Evolutionary conservation across 441 rosid genomes (phyloP), one percentile per base, ranked within the genome.

Genomic region (Codiaeum variegatum): DNA sequence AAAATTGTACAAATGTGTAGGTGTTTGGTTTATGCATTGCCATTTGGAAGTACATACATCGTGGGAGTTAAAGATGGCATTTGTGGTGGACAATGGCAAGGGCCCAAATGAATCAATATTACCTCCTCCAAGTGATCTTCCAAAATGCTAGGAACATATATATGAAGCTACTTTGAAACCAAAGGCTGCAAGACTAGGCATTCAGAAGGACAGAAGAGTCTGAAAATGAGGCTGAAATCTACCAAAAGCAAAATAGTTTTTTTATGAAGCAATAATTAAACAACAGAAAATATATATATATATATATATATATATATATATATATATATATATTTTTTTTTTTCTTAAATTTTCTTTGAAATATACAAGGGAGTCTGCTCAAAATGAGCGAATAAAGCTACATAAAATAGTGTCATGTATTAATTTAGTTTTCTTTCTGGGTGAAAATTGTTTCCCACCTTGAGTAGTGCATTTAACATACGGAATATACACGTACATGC

Each of bases 41-140:
- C 93, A 88, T 79, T 69, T 89, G 88, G 98, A 94, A 82, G 89
- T 89, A 65, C 97, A 90, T 77, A 89, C 98, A 42, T 82, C 95
- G 66, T 94, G 95, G 98, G 98, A 97, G 47, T 79, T 93, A 23
- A 89, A 89, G 80, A 94, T 91, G 98, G 96, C 90, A 63, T 94
- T 94, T 78, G 61, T 94, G 72, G 98, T 94, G 74, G 97, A 90
- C 38, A 90, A 89, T 75, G 97, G 97, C 23, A 79, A 85, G 73
- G 95, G 93, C 59, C 94, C 92, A 9, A 85, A 86, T 54, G 79
- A 89, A 73, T 89, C 97, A 46, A 55, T 94, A 54, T 73, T 85
- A 73, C 97, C 95, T 21, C 97, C 95, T 73, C 97, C 97, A 18
- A 73, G 62, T 59, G 97, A 90, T 80, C 81, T 92, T 74, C 97